Base-by-base conservation (phyloP, 148 eudicot genomes). In the Rhododendron kiyosumense region DNA sequence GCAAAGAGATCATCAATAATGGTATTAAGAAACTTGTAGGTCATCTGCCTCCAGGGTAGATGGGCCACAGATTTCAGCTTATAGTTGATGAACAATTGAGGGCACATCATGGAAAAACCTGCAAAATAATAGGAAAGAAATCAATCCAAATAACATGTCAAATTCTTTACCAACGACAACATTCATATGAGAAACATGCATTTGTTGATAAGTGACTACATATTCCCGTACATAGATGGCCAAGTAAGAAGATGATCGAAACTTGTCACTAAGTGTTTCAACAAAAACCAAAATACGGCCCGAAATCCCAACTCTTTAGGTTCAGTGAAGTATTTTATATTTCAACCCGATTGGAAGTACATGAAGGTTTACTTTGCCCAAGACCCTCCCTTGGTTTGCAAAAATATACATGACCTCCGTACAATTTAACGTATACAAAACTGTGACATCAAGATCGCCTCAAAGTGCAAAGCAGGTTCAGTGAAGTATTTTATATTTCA, bases 61-160 rank as follows among this genome's bases (percentile, higher is more conserved):
- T 97, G 99, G 78, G 99, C 99, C 88, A 97, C 99, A 8, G 99
- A 97, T 89, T 97, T 89, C 87, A 97, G 88, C 92, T 97, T 97
- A 86, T 94, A 97, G 92, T 97, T 97, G 88, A 97, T 97, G 89
- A 97, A 97, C 86, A 97, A 86, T 87, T 97, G 99, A 73, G 99
- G 99, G 90, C 99, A 97, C 99, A 97, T 97, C 99, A 97, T 94
- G 51, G 93, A 93, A 85, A 97, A 97, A 82, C 99, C 99, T 97
- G 90, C 87, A 90, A 85, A 80, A 84, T 48, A 78, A 34, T 81
- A 18, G 46, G 81, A 59, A 49, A 65, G 57, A 77, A 8, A 79
- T 51, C n/a, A 20, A 41, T 65, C 20, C 81, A 30, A 38, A 17
- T 17, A 15, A 83, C 34, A 30, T 9, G 51, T 36, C 75, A 10